Evolutionary conservation across 2,329 filamentous ascomycete genomes (phyloP).

Genomic region (Aureobasidium subglaciale): DNA sequence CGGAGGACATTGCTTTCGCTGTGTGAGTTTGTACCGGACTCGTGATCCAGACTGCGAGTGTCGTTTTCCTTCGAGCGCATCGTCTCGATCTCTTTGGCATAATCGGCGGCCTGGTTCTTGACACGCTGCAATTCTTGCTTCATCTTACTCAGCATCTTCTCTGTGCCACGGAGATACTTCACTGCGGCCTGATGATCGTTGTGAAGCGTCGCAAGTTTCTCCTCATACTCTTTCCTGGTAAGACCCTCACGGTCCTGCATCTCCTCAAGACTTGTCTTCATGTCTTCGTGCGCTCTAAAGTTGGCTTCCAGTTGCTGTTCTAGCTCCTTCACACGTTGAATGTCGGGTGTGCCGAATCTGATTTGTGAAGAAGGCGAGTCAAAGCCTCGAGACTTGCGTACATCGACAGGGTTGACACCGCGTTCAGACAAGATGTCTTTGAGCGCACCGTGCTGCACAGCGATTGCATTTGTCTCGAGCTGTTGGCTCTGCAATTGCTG

Average conservation of each 20-base stretch:
- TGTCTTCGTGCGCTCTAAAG: conserved; percentile 75
- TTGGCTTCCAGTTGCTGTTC: conserved; percentile 79
- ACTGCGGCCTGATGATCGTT: conserved; percentile 97
- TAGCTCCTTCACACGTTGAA: conserved; percentile 70
- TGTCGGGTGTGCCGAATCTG: conserved; percentile 65
- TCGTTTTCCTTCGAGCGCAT: conserved; percentile 21
- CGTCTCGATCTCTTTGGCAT: conserved; percentile 69
- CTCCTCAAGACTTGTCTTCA: conserved; percentile 66
- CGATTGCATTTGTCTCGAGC: conserved; percentile 87
- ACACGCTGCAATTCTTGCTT: conserved; percentile 94
- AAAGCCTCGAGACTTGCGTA: conserved; percentile 63
- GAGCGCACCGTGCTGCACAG: conserved; percentile 84
- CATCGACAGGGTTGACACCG: conserved; percentile 70
- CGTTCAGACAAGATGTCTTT: conserved; percentile 89
- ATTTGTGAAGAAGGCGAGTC: conserved; percentile 50
- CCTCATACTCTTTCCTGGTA: conserved; percentile 80
- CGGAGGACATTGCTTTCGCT: conserved; percentile 67
- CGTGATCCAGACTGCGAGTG: conserved; percentile 17
- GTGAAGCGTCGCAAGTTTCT: conserved; percentile 88
- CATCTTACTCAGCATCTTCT: conserved; percentile 98
- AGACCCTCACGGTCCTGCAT: conserved; percentile 77
- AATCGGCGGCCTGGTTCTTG: conserved; percentile 74
- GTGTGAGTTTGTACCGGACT: conserved; percentile 53
- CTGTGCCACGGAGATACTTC: conserved; percentile 95
- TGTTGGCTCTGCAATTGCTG: conserved; percentile 78